Evolutionary conservation across 306 rosid species (phyloP).

Genomic region (Vigna hirtella): DNA sequence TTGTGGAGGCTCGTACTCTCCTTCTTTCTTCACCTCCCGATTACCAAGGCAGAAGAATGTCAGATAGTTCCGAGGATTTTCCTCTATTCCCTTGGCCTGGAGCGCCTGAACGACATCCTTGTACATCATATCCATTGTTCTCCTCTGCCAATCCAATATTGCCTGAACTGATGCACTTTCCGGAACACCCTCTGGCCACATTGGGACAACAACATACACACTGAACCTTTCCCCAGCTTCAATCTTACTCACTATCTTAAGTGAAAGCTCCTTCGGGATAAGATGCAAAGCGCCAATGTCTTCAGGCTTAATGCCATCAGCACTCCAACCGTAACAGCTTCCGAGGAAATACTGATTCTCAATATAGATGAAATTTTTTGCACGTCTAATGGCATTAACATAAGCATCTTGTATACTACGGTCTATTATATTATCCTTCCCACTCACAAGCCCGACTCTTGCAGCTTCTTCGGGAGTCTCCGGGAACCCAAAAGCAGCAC

Average conservation of each 20-base stretch:
- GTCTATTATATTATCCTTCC: conserved; percentile 71
- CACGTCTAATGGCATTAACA: conserved; percentile 72
- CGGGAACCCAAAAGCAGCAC: conserved; percentile 80
- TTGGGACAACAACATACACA: conserved; percentile 69
- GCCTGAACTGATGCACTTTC: conserved; percentile 75
- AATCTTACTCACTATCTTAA: conserved; percentile 70
- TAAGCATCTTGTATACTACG: conserved; percentile 74
- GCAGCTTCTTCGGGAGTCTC: conserved; percentile 75
- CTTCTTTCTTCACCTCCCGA: conserved; percentile 58
- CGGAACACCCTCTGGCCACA: conserved; percentile 79
- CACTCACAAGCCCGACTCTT: conserved; percentile 66
- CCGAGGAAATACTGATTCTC: conserved; percentile 81
- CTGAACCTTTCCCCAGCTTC: conserved; percentile 77
- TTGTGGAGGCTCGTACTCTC: conserved; percentile 65
- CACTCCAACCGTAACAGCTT: conserved; percentile 64
- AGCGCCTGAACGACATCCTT: conserved; percentile 62
- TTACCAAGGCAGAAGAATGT: conserved; percentile 78
- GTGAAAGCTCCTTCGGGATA: conserved; percentile 71
- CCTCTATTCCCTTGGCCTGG: conserved; percentile 56
- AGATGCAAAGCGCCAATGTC: conserved; percentile 66
- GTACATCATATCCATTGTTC: conserved; percentile 78
- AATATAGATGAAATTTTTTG: conserved; percentile 68
- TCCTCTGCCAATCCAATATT: conserved; percentile 78
- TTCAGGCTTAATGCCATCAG: conserved; percentile 69
- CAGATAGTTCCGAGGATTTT: conserved; percentile 71